Base-by-base conservation (phyloP, 2,329 filamentous ascomycete species). In the Cladosporium sp. region DNA sequence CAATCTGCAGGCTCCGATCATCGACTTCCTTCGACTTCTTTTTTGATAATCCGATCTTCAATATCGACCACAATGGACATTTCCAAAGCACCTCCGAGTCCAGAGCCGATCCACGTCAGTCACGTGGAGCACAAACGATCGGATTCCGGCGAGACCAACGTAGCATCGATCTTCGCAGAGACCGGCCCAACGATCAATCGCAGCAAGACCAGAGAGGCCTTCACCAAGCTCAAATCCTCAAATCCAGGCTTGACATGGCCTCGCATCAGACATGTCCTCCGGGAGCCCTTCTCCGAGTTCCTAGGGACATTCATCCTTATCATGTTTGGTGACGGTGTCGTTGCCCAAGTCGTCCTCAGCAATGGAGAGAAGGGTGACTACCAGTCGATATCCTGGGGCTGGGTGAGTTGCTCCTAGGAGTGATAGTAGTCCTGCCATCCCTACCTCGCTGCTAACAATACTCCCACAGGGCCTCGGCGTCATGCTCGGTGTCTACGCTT, bases 301-400 rank as follows among this genome's bases (percentile, higher is more conserved):
- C 84, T 89, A 59, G 88, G 88, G 8, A 88, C 86, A 14, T 88
- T 91, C 79, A 83, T 89, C 64, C 76, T 91, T 68, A 80, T 91
- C 66, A 77, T 91, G 49, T 91, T 91, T 71, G 89, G 89, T 4
- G 85, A 91, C 67, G 89, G 74, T 58, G 86, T 86, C 64, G 87
- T 91, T 23, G 89, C 89, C 3, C 89, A 91, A 75, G 88, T 90
- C 0, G 78, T 87, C 0, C 81, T 91, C 14, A 88, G 85, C 66
- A 75, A 69, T 4, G 75, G 72, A 29, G 73, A 73, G 16, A 84
- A 83, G 71, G 84, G 85, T 50, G 74, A 79, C 66, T 85, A 84
- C 69, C 82, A 85, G 69, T 84, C 82, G 5, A 84, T 85, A 50
- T 79, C 78, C 4, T 83, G 81, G 81, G 80, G 81, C 21, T 71